Evolutionary conservation across 2,329 filamentous ascomycete species (phyloP), one percentile per base, ranked within the genome.

Genomic region (Fusarium sublunatum): DNA sequence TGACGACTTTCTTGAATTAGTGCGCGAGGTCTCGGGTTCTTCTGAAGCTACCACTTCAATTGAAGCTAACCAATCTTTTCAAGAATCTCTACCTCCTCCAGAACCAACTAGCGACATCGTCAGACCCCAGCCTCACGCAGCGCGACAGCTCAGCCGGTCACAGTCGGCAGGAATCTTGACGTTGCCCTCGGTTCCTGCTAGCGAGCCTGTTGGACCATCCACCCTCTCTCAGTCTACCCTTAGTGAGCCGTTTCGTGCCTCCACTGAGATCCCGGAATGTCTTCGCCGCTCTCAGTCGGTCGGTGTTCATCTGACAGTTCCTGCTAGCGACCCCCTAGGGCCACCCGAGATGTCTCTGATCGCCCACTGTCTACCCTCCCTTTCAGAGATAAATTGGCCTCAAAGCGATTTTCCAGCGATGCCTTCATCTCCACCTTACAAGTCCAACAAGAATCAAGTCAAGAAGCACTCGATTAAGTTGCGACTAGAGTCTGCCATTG

Each of bases 391-490:
- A 10, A 67, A 74, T 0, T 78, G 77, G 46, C 78, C 81, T 8
- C 76, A 78, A 8, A 83, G 79, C 57, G 83, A 86, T 26, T 64
- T 70, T 12, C 72, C 73, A 6, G 64, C 73, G 5, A 72, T 73
- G n/a, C 77, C 77, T 5, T 78, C 78, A 4, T 77, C 78, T 0
- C 73, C 73, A 1, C 71, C 83, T 75, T 66, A 81, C 75, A 74
- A 85, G 76, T 77, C 85, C 75, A 81, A 88, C 82, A 85, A 90
- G 83, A 83, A 89, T 79, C 75, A 80, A 22, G 83, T 87, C 3
- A 87, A 88, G 70, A 91, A 91, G 65, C 78, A 83, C 40, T 79
- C 84, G 3, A 87, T 87, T 65, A 83, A 82, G 70, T 83, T 87
- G 61, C 83, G 83, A 38, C 72, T 89, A 2, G 83, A 88, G 64